Base-by-base conservation (phyloP, 2,329 filamentous ascomycete genomes). In the Arthrobotrys entomopaga region DNA sequence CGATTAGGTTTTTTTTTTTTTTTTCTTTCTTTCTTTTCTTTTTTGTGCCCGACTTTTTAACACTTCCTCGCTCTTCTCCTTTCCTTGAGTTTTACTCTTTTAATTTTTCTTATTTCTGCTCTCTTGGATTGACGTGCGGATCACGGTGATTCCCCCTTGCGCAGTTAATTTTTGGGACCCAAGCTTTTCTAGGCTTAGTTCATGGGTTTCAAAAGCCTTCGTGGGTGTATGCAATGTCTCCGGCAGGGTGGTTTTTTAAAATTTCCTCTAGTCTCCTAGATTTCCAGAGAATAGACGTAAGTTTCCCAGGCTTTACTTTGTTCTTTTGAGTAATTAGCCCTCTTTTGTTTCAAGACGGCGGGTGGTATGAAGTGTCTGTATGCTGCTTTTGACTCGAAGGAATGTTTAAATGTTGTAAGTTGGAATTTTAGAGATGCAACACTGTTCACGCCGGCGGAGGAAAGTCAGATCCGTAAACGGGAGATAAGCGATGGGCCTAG, bases 401-500 rank as follows among this genome's bases (percentile, higher is more conserved):
- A 56, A 54, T 56, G 49, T 65, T 29, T 43, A 26, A 42, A 59
- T 59, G 56, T 59, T 40, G 56, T 59, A 59, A 59, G 56, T 59
- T 46, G 56, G 56, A 59, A 59, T 59, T 26, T 49, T 22, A 7
- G 10, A 26, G 2, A 15, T 7, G 13, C 15, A 13, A 26, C 11
- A 22, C 7, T 13, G 42, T 46, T 46, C 16, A 46, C 42, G 42
- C 15, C 15, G 66, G 50, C 24, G 22, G 49, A 26, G 24, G 13
- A 67, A 49, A 54, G 8, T 74, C 63, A 59, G 70, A 57, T 74
- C 63, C 70, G 56, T 63, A 67, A 66, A 67, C 70, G 63, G 63
- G 63, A 67, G 63, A 74, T 67, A 74, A 74, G 70, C 57, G 70
- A 67, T 59, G 16, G 57, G 53, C 64, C 70, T 74, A 66, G 63